A percentile compares a stretch with the other conserved stretches of the same genome.
Evolutionary conservation across 768 basidiomycete genomes (phyloP).

Genomic region (Trametes punicea): DNA sequence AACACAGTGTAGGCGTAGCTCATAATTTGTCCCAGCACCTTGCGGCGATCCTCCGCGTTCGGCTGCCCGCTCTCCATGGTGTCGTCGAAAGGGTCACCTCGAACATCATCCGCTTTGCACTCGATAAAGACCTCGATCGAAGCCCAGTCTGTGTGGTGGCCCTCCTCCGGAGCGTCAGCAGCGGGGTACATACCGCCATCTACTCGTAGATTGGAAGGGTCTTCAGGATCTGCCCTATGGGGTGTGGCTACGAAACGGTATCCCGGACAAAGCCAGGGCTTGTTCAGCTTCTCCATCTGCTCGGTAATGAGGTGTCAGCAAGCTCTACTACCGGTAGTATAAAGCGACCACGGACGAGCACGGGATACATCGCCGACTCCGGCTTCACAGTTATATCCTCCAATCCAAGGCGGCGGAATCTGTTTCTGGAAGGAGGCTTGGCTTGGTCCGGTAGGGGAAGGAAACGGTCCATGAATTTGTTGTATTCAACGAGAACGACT

Average conservation of each 20-base stretch:
- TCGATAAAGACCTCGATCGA: not conserved
- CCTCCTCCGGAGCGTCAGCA: not conserved
- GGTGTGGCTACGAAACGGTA: too few species aligned
- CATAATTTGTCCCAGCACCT: not conserved
- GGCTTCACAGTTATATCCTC: not conserved
- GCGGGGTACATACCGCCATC: not conserved
- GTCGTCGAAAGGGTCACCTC: not conserved
- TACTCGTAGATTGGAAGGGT: not conserved
- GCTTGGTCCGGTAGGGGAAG: not conserved
- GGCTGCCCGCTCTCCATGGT: not conserved
- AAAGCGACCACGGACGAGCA: not conserved
- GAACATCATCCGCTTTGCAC: not conserved
- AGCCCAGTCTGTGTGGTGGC: not conserved
- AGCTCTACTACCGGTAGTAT: not conserved
- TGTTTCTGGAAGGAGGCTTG: not conserved
- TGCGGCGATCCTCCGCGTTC: not conserved
- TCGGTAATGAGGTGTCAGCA: too few species aligned
- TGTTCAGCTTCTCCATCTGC: too few species aligned
- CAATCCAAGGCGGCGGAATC: too few species aligned
- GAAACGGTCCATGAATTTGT: not conserved
- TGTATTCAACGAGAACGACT: not conserved
- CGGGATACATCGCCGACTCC: not conserved
- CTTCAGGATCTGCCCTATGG: not conserved
- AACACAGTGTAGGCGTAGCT: not conserved
- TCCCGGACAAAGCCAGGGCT: too few species aligned